These are phyloP conservation scores for Solanum tarapatanum DNA, from an alignment of 257 asterid genomes.

Conservation along the genomic window DNA sequence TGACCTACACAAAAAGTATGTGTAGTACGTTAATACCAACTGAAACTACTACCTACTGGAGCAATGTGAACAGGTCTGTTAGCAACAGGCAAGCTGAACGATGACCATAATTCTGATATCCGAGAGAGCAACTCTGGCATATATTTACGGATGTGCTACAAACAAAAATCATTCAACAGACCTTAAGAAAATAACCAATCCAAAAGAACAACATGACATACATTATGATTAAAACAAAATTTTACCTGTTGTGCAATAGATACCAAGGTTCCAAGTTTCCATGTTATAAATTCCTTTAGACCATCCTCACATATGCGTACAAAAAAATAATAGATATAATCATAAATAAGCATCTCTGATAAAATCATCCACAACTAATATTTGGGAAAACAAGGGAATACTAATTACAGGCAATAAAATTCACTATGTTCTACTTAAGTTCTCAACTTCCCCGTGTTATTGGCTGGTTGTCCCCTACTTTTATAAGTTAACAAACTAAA, in stretches of 20 bases:
- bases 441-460: not conserved
- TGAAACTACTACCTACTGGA: constrained; percentile 38
- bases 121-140: constrained; percentile 71
- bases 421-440: not conserved
- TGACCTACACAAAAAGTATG: not conserved
- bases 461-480: not conserved
- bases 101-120: constrained; percentile 88
- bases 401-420: no score
- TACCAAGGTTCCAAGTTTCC: constrained; percentile 96
- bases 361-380: no score
- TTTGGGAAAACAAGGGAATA: no score
- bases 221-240: not conserved
- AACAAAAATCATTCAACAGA: constrained; percentile 16
- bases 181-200: not conserved
- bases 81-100: constrained; percentile 72
- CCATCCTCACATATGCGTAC: no score
- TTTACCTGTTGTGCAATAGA: constrained; percentile 93
- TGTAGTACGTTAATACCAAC: not conserved
- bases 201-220: not conserved
- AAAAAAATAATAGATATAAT: no score
- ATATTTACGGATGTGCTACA: constrained; percentile 94
- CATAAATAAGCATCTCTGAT: no score
- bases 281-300: constrained; percentile 18
- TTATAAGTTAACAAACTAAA: not conserved
- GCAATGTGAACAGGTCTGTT: constrained; percentile 68